Evolutionary conservation across 257 asterid species (phyloP).

Genomic region (Ligustrum vulgare): DNA sequence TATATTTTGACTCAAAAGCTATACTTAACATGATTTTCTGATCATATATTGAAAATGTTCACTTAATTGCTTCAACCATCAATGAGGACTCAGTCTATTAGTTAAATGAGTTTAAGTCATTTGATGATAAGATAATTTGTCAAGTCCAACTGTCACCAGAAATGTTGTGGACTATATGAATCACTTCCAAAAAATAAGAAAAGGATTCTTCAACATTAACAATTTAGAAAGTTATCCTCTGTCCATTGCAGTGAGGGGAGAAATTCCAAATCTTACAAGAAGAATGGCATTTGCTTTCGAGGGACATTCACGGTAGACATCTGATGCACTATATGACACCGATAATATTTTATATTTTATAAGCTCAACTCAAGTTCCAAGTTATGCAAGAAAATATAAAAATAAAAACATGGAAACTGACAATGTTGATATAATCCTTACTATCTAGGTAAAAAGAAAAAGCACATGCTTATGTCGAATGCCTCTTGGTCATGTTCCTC

Average conservation of each 20-base stretch:
- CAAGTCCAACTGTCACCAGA: neutral
- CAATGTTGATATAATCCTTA: neutral
- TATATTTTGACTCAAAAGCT: neutral
- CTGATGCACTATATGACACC: neutral
- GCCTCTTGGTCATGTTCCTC: neutral
- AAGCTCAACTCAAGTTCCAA: neutral
- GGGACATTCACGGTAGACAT: neutral
- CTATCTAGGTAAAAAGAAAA: neutral
- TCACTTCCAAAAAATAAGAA: neutral
- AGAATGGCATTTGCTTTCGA: neutral
- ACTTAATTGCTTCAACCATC: neutral
- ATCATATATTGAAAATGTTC: neutral
- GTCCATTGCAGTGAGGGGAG: neutral
- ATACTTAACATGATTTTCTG: neutral
- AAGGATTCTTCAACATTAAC: neutral
- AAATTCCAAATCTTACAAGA: neutral
- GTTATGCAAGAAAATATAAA: neutral
- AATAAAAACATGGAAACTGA: neutral
- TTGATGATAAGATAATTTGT: neutral
- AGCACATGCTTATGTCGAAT: neutral
- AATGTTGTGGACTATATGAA: neutral
- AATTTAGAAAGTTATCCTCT: neutral
- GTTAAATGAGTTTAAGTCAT: neutral
- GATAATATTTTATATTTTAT: neutral
- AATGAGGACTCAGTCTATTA: neutral